Evolutionary conservation across 2,329 filamentous ascomycete genomes (phyloP).

Genomic region (Rhinocladiella mackenziei): DNA sequence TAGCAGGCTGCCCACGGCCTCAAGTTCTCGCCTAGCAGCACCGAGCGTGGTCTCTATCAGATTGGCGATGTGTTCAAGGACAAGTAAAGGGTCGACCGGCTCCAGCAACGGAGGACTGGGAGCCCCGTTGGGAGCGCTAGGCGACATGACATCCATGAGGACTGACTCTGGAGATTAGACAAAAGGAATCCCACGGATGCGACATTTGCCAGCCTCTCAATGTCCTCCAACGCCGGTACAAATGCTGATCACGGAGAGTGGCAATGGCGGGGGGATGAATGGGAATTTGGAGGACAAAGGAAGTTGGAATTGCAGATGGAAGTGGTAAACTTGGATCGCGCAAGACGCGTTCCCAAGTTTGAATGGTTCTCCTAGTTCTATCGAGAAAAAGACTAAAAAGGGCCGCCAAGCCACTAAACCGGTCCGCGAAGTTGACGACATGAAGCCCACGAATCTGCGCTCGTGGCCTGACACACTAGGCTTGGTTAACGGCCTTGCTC

Average conservation of each 20-base stretch:
- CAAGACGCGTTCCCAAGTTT: conserved; percentile 4
- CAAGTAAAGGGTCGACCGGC: conserved; percentile 60
- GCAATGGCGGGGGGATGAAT: conserved; percentile 1
- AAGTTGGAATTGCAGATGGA: background rate
- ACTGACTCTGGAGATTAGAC: conserved; percentile 5
- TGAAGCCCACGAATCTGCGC: too few species aligned
- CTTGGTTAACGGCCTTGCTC: too few species aligned
- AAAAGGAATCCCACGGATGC: conserved; percentile 5
- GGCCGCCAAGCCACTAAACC: too few species aligned
- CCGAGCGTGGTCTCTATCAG: conserved; percentile 71
- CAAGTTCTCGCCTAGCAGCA: conserved; percentile 71
- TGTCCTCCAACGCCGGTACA: conserved; percentile 23
- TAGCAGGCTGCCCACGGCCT: conserved; percentile 75
- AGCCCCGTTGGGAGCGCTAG: conserved; percentile 26
- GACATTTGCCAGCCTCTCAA: conserved; percentile 20
- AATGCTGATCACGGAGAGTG: conserved; percentile 20
- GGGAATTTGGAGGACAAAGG: background rate
- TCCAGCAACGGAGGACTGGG: conserved; percentile 14
- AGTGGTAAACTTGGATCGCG: conserved; percentile 2
- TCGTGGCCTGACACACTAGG: too few species aligned
- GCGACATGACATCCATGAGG: conserved; percentile 28
- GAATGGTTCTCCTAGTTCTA: too few species aligned
- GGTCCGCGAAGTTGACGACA: too few species aligned
- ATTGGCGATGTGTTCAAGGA: conserved; percentile 68
- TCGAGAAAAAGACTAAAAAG: too few species aligned